phyloP scores from a whole-genome alignment of 768 basidiomycete species.

The Infundibulicybe gibba region DNA sequence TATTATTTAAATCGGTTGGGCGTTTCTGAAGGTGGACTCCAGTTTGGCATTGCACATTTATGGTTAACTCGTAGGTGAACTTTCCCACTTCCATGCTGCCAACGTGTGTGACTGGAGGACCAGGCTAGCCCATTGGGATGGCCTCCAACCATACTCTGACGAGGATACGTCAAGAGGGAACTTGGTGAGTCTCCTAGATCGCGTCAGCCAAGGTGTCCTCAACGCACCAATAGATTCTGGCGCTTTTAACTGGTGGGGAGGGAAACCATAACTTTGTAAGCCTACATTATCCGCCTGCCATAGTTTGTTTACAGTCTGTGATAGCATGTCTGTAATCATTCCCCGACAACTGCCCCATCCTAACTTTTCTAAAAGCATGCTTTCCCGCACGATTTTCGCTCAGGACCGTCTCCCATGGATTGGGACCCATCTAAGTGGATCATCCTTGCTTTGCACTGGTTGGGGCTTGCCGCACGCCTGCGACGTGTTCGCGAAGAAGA shows the following conservation, averaged over 20 bases:
- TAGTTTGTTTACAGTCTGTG: not conserved
- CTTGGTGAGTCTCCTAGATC: slow-evolving; percentile 38
- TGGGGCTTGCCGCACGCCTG: slow-evolving; percentile 46
- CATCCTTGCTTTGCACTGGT: slow-evolving; percentile 46
- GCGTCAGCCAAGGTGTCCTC: not conserved
- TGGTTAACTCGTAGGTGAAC: slow-evolving; percentile 60
- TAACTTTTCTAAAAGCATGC: slow-evolving; percentile 45
- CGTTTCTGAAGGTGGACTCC: not conserved
- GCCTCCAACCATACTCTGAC: slow-evolving; percentile 76
- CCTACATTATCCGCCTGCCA: not conserved
- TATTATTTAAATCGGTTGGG: too few species aligned
- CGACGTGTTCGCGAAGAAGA: slow-evolving; percentile 48
- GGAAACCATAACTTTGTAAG: slow-evolving; percentile 77
- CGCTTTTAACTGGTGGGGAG: slow-evolving; percentile 70
- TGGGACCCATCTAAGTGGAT: slow-evolving; percentile 88
- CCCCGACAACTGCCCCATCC: not conserved
- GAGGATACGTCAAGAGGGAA: slow-evolving; percentile 78
- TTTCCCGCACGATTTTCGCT: slow-evolving; percentile 77
- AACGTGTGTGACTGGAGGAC: not conserved
- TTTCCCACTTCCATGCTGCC: not conserved
- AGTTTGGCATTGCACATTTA: slow-evolving; percentile 75
- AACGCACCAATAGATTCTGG: slow-evolving; percentile 47
- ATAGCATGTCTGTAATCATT: slow-evolving; percentile 39
- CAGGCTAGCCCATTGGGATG: slow-evolving; percentile 79
- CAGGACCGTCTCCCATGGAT: slow-evolving; percentile 53